These are phyloP conservation scores for Plantago lanceolata DNA, from an alignment of 305 asterid genomes.

Conservation along the genomic window DNA sequence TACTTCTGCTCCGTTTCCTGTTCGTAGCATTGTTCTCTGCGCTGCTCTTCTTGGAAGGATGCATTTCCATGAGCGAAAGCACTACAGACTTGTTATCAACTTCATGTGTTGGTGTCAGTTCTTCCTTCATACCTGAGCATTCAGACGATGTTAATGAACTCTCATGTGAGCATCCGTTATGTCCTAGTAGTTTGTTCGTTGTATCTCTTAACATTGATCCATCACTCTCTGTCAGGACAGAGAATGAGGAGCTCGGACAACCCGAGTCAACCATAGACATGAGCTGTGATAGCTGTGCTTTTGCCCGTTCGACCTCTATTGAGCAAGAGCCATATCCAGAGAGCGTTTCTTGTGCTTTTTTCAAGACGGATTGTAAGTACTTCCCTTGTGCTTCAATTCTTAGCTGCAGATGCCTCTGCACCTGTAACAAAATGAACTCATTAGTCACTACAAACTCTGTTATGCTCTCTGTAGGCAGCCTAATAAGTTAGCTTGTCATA, in stretches of 20 bases:
- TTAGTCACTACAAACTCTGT: background rate
- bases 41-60: conserved; percentile 28
- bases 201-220: conserved; percentile 37
- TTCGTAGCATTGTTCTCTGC: conserved; percentile 20
- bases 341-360: conserved; percentile 76
- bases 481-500: background rate
- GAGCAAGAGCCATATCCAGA: conserved; percentile 56
- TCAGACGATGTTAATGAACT: conserved; percentile 79
- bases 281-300: conserved; percentile 66
- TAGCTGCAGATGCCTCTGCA: conserved; percentile 75
- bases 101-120: conserved; percentile 16
- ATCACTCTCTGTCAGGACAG: conserved; percentile 59
- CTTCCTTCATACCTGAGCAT: conserved; percentile 47
- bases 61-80: conserved; percentile 55
- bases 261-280: conserved; percentile 68
- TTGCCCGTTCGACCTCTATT: conserved; percentile 55
- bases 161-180: conserved; percentile 49
- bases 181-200: conserved; percentile 26
- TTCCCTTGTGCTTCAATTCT: conserved; percentile 94
- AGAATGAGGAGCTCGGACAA: conserved; percentile 51
- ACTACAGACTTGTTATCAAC: conserved; percentile 6
- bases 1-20: conserved; percentile 37
- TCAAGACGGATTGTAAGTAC: conserved; percentile 71
- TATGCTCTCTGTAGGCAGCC: background rate
- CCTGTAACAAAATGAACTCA: conserved; percentile 35